Evolutionary conservation across 495 filamentous ascomycete genomes (phyloP).

Genomic region (Penicillium verhagenii): DNA sequence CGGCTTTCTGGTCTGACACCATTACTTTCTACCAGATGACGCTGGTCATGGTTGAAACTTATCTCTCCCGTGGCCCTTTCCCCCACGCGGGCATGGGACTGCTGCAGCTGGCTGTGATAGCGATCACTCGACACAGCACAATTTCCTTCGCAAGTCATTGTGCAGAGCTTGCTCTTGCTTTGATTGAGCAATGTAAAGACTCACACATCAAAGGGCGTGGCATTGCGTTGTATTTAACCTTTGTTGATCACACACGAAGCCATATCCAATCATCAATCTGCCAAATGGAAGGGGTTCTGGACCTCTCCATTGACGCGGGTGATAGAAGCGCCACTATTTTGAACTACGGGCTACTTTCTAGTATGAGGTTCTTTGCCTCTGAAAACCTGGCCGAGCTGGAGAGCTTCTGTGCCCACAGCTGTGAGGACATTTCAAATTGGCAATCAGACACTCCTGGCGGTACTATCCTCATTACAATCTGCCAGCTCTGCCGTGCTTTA

Average conservation of each 20-base stretch:
- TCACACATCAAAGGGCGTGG: not conserved
- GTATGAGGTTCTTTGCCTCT: conserved; percentile 65
- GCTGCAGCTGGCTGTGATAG: conserved; percentile 65
- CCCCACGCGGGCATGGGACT: conserved; percentile 17
- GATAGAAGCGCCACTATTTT: conserved; percentile 64
- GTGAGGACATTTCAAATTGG: conserved; percentile 75
- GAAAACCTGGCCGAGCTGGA: conserved; percentile 41
- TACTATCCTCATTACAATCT: conserved; percentile 60
- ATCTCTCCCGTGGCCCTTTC: conserved; percentile 27
- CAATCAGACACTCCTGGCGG: conserved; percentile 69
- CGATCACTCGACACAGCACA: conserved; percentile 68
- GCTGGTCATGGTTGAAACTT: conserved; percentile 64
- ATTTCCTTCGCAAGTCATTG: conserved; percentile 54
- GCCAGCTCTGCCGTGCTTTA: conserved; percentile 68
- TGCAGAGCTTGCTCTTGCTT: conserved; percentile 1
- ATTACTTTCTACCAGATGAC: conserved; percentile 70
- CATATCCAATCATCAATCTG: conserved; percentile 1
- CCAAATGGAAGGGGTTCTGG: not conserved
- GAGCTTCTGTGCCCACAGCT: conserved; percentile 63
- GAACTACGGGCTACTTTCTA: conserved; percentile 63
- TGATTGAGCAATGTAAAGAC: conserved; percentile 4
- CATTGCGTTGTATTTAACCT: conserved; percentile 1
- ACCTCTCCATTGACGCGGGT: conserved; percentile 4
- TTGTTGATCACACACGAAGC: conserved; percentile 1
- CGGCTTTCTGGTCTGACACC: conserved; percentile 73